phyloP scores from a whole-genome alignment of 2,329 filamentous ascomycete genomes.

The Scorias spongiosa region DNA sequence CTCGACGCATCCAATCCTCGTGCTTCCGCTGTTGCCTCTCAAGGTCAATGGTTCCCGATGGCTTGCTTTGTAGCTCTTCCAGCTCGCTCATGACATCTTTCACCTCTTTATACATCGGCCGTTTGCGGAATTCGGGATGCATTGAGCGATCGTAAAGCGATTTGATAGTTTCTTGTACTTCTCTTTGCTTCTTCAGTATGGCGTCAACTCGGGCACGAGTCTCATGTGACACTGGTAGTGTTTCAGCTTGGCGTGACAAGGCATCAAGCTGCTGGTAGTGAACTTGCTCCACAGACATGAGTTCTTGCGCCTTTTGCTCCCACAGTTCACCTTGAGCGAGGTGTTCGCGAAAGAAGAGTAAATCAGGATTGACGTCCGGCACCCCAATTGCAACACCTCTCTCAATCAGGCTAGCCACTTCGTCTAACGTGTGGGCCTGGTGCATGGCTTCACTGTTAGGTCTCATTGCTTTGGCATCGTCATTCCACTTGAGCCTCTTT shows the following conservation, averaged over 20 bases:
- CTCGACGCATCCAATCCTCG: conserved; percentile 97
- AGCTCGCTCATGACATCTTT: conserved; percentile 75
- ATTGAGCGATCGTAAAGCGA: conserved; percentile 67
- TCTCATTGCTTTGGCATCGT: conserved; percentile 49
- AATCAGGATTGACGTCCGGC: conserved; percentile 62
- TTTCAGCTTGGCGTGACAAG: conserved; percentile 65
- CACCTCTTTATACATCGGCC: conserved; percentile 82
- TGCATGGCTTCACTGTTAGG: conserved; percentile 14
- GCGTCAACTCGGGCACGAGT: conserved; percentile 74
- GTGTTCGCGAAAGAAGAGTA: conserved; percentile 62
- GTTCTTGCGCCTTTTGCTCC: conserved; percentile 83
- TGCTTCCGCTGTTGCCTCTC: conserved; percentile 90
- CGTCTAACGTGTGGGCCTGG: conserved; percentile 55
- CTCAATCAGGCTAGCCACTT: conserved; percentile 65
- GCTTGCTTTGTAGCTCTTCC: conserved; percentile 83
- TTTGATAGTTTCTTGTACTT: conserved; percentile 78
- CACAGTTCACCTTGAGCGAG: conserved; percentile 64
- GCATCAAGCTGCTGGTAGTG: conserved; percentile 93
- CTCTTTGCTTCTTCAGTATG: conserved; percentile 88
- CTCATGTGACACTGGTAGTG: conserved; percentile 65
- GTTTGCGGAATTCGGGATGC: conserved; percentile 56
- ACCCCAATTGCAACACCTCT: conserved; percentile 66
- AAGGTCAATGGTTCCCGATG: conserved; percentile 75
- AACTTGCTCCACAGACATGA: conserved; percentile 80
- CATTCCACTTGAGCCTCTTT: conserved; percentile 78